Base-by-base conservation (phyloP, 495 filamentous ascomycete species). In the Clohesyomyces aquaticus region DNA sequence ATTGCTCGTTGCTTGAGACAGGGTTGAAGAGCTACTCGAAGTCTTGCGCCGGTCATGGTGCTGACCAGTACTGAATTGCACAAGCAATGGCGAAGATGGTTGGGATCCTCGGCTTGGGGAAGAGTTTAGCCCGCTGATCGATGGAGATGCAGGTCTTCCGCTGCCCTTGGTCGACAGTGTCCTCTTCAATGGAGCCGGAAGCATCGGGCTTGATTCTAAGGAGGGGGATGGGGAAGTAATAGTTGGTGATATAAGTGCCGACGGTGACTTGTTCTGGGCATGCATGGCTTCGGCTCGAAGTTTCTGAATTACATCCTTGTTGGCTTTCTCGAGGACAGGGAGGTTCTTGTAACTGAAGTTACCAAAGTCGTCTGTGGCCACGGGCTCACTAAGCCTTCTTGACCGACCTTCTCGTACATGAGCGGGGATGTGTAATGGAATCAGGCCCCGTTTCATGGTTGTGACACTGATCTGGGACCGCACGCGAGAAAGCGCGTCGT, bases 251-350 rank as follows among this genome's bases (percentile, higher is more conserved):
- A 74, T 71, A 3, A 74, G 55, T 4, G 71, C 66, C 43, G 75
- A 69, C 0, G 66, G 48, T 59, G 49, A 29, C 49, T 74, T 78
- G 52, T 63, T 65, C 53, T 79, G 77, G 12, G 74, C 74, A 51
- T 79, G 75, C 74, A 79, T 73, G 19, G 77, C 93, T 72, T 97
- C 93, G 25, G 91, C 90, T 10, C 92, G 85, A 59, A 98, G 81
- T 70, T 96, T 96, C 70, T 98, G 92, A 38, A 98, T 94, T 43
- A 97, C 91, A 73, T 98, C 95, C 72, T 98, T 98, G 73, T 98
- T 98, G 38, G 95, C 94, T 73, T 96, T 98, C 72, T 97, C 93
- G 19, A 98, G 81, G 57, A 98, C 93, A 0, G 94, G 91, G 29
- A 98, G 80, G 69, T 98, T 98, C 77, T 97, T 98, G 81, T 96